phyloP scores from a whole-genome alignment of 176 grass and related monocot species.

The Bromus sterilis region DNA sequence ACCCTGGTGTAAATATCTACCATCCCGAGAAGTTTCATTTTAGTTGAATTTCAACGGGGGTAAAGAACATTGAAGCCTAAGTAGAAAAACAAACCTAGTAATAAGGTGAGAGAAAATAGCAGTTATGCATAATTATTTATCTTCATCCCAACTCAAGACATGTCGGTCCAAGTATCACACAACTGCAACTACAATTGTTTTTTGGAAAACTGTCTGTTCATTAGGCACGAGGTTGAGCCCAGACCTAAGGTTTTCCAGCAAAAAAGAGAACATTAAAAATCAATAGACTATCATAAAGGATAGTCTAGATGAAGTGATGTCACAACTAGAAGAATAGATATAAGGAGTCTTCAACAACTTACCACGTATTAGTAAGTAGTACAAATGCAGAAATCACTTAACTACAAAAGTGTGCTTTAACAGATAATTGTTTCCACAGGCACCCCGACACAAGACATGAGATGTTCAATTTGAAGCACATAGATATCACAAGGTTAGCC shows the following conservation, averaged over 20 bases:
- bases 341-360: neutral
- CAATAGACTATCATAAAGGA: neutral
- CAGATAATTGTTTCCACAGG: neutral
- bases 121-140: neutral
- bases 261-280: neutral
- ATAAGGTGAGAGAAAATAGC: neutral
- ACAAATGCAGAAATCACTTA: neutral
- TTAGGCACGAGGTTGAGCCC: neutral
- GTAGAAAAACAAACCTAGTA: neutral
- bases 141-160: neutral
- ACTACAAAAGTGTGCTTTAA: neutral
- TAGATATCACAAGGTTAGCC: neutral
- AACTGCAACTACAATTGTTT: neutral
- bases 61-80: neutral
- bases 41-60: neutral
- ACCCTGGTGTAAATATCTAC: neutral
- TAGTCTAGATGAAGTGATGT: neutral
- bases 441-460: neutral
- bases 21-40: neutral
- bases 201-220: neutral
- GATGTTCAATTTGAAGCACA: neutral
- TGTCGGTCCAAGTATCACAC: neutral
- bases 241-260: neutral
- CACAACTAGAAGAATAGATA: neutral
- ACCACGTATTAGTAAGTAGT: neutral